Conservation (phyloP, 495 filamentous ascomycete genomes). For the Neurospora sp. region DNA sequence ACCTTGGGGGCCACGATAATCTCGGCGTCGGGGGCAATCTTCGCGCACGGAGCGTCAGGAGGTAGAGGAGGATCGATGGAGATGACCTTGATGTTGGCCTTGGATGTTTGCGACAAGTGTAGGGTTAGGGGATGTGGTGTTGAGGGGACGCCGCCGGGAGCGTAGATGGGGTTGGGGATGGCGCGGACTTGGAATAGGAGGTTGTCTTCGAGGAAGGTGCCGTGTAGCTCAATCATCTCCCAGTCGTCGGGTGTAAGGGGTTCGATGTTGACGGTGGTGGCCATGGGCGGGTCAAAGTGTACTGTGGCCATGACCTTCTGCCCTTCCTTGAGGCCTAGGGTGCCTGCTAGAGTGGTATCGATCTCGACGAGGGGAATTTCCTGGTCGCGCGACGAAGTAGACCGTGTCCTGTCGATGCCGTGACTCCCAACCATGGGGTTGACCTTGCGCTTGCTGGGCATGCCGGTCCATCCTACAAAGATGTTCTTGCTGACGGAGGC, state of each 20-base stretch:
- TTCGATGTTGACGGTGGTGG: constrained; percentile 91
- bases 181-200: constrained; percentile 88
- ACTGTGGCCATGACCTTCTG: constrained; percentile 65
- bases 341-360: constrained; percentile 78
- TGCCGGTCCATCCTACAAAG: constrained; percentile 91
- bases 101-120: constrained; percentile 91
- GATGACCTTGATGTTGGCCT: constrained; percentile 78
- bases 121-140: constrained; percentile 72
- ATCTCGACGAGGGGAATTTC: constrained; percentile 73
- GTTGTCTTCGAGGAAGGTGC: constrained; percentile 88
- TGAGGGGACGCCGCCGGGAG: constrained; percentile 30
- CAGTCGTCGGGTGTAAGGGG: constrained; percentile 90
- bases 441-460: constrained; percentile 79
- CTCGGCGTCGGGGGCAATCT: constrained; percentile 86
- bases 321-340: constrained; percentile 71
- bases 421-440: constrained; percentile 62
- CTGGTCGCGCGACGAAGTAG: constrained; percentile 51
- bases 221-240: constrained; percentile 98
- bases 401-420: constrained; percentile 52
- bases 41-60: constrained; percentile 67
- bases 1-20: constrained; percentile 92
- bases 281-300: constrained; percentile 81
- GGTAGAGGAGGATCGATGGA: constrained; percentile 66
- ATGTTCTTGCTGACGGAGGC: constrained; percentile 52
- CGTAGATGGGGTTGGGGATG: constrained; percentile 71